Percentiles rank a stretch among this genome's conserved stretches.
These are phyloP conservation scores for Leishmania gerbilli DNA, from an alignment of 208 protist genomes.

Conservation along the genomic window DNA sequence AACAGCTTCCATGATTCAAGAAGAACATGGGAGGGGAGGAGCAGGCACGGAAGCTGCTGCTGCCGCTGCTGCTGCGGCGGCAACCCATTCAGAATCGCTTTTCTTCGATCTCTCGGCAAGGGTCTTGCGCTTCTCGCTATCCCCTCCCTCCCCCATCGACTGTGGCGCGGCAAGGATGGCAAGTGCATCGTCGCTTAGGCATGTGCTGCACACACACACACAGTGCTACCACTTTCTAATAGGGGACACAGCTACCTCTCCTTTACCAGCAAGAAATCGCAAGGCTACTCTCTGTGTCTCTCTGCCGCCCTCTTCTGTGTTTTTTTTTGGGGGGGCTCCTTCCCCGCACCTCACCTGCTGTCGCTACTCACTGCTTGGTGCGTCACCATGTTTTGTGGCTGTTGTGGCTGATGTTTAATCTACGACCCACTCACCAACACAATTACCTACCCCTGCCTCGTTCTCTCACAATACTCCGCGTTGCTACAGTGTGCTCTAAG, in stretches of 20 bases:
- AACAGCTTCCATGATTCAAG: not conserved
- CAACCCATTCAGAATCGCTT: not conserved
- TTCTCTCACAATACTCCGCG: not conserved
- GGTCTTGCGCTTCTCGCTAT: not conserved
- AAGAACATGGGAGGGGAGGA: not conserved
- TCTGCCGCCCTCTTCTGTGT: not conserved
- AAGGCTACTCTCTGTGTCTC: not conserved
- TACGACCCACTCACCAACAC: not conserved
- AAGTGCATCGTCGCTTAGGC: not conserved
- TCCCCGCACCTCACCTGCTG: not conserved
- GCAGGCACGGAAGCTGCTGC: not conserved
- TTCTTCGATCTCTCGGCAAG: not conserved
- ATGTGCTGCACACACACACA: not conserved
- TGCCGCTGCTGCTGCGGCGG: not conserved
- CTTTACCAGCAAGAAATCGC: not conserved
- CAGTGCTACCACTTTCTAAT: not conserved
- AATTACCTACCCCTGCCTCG: not conserved
- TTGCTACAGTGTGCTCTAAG: not conserved
- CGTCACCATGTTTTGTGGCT: not conserved
- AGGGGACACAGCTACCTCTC: not conserved
- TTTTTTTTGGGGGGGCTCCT: not conserved
- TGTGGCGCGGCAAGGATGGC: not conserved
- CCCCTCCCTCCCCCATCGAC: not conserved
- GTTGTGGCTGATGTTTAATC: not conserved
- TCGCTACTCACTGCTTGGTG: not conserved